Evolutionary conservation across 805 yeast species (phyloP).

Genomic region (Myxozyma sirexii): DNA sequence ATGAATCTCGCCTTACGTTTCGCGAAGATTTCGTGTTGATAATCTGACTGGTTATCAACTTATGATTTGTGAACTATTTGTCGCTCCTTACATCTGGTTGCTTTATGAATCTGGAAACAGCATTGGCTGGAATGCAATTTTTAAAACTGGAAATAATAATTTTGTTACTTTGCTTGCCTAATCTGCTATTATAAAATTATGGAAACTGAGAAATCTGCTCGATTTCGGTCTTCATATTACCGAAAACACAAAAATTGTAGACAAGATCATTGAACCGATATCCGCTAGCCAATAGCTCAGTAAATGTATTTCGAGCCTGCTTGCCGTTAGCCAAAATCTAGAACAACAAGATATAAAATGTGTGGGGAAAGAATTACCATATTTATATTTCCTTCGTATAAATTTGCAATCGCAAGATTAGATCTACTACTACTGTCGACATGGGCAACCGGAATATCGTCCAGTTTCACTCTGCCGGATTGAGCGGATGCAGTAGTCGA

Average conservation of each 20-base stretch:
- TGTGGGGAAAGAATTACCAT: constrained; percentile 3
- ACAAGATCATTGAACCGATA: constrained; percentile 20
- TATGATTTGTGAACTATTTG: background rate
- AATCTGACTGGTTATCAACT: background rate
- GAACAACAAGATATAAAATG: background rate
- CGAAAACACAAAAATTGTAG: constrained; percentile 18
- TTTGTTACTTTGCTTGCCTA: background rate
- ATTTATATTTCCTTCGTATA: constrained; percentile 26
- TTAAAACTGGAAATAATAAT: background rate
- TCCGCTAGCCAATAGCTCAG: constrained; percentile 14
- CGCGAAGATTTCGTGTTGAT: background rate
- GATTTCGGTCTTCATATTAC: constrained; percentile 11
- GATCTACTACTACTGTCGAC: constrained; percentile 13
- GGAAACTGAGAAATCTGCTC: constrained; percentile 1
- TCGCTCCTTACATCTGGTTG: background rate
- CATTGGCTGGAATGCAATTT: background rate
- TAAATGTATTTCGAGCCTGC: constrained; percentile 14
- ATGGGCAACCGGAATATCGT: background rate
- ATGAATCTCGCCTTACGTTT: background rate
- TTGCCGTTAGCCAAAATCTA: background rate
- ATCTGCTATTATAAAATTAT: background rate
- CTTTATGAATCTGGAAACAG: background rate
- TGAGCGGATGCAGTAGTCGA: background rate
- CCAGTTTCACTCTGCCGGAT: background rate
- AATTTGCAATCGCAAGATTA: constrained; percentile 25